Percentiles rank a stretch among this genome's conserved stretches.
phyloP scores from a whole-genome alignment of 352 stramenopile genomes.

The Phytophthora tubulina region DNA sequence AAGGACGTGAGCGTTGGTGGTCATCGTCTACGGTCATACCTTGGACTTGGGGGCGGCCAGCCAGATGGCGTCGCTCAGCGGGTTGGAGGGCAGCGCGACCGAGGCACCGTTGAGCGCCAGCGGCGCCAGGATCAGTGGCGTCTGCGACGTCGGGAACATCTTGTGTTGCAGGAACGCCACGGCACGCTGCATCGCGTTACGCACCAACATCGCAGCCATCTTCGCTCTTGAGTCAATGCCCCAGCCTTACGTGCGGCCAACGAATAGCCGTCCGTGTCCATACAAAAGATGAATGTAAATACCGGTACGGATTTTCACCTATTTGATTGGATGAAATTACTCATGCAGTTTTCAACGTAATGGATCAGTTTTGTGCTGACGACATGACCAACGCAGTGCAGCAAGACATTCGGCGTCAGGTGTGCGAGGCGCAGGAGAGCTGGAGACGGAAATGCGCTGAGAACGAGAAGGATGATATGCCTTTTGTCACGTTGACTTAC shows the following conservation, averaged over 20 bases:
- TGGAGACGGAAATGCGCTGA: conserved; percentile 25
- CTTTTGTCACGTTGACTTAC: conserved; percentile 88
- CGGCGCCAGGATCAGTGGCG: conserved; percentile 35
- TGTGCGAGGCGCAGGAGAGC: conserved; percentile 39
- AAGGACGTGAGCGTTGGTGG: not conserved
- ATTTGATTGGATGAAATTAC: conserved; percentile 27
- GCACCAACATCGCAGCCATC: conserved; percentile 73
- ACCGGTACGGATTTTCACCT: not conserved
- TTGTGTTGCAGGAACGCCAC: conserved; percentile 68
- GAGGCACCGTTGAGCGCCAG: conserved; percentile 48
- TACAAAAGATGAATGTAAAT: conserved; percentile 23
- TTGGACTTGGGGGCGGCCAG: conserved; percentile 89
- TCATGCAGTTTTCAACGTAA: not conserved
- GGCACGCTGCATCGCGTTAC: conserved; percentile 75
- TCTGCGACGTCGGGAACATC: conserved; percentile 47
- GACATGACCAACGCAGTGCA: conserved; percentile 34
- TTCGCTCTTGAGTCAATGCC: conserved; percentile 33
- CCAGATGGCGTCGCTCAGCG: conserved; percentile 81
- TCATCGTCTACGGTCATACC: conserved; percentile 45
- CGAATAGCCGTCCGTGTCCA: conserved; percentile 6
- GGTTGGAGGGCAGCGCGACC: conserved; percentile 51
- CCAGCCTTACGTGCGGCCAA: conserved; percentile 34
- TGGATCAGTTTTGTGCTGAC: not conserved
- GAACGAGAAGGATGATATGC: conserved; percentile 9
- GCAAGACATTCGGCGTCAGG: conserved; percentile 33